Percentiles rank a stretch among this genome's conserved stretches.
phyloP scores from a whole-genome alignment of 768 basidiomycete species.

The Amanita subjunquillea region DNA sequence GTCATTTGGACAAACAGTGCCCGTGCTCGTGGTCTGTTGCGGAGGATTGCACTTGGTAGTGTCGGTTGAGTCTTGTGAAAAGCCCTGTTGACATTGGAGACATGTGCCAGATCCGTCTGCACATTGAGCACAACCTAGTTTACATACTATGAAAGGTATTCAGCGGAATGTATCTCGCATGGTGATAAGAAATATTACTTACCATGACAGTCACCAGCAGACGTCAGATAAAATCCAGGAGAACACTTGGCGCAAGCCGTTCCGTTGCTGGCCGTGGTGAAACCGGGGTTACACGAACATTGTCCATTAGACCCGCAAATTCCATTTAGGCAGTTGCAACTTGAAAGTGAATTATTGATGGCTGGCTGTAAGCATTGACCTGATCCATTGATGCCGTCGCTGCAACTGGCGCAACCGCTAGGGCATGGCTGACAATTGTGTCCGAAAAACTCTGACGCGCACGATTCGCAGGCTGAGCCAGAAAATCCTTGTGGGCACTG shows the following conservation, averaged over 20 bases:
- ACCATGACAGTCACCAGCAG: constrained; percentile 53
- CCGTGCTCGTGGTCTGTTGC: constrained; percentile 38
- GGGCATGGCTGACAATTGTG: constrained; percentile 59
- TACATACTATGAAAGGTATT: constrained; percentile 34
- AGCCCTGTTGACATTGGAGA: constrained; percentile 56
- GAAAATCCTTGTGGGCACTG: constrained; percentile 60
- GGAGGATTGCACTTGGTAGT: constrained; percentile 52
- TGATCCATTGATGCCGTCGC: constrained; percentile 66
- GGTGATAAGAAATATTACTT: constrained; percentile 10
- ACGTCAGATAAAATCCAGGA: constrained; percentile 50
- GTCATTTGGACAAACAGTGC: constrained; percentile 52
- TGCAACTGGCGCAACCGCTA: constrained; percentile 52
- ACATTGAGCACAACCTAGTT: constrained; percentile 57
- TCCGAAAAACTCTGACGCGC: constrained; percentile 61
- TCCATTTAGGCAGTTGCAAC: constrained; percentile 76
- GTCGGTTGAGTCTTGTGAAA: constrained; percentile 53
- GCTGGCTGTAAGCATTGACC: constrained; percentile 52
- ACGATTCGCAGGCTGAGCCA: constrained; percentile 69
- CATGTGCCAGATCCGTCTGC: constrained; percentile 57
- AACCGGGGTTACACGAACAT: constrained; percentile 54
- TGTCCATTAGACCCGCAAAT: constrained; percentile 56
- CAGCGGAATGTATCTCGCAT: not conserved
- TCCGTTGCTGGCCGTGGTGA: constrained; percentile 49
- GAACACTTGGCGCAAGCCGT: constrained; percentile 59
- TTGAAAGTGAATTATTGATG: constrained; percentile 38